These are phyloP conservation scores for Plasmodium inui DNA, from an alignment of 169 alveolate species.

Conservation along the genomic window DNA sequence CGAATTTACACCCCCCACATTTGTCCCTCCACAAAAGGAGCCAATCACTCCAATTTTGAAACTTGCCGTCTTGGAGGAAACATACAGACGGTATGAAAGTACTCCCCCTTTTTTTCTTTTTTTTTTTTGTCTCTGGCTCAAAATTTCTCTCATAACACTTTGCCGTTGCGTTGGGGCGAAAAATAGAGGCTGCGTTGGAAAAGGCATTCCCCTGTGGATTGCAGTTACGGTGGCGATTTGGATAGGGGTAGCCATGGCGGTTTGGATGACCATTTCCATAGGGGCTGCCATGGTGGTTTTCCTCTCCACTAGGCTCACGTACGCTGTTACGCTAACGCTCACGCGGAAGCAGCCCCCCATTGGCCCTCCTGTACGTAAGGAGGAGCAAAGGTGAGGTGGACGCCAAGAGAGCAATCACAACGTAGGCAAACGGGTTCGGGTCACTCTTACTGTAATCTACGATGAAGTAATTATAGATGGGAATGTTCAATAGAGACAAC, in stretches of 20 bases:
- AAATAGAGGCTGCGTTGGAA: neutral
- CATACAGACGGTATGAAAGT: neutral
- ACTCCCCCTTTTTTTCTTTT: neutral
- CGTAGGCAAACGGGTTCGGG: slow-evolving; percentile 52
- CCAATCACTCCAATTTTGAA: neutral
- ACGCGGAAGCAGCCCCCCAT: neutral
- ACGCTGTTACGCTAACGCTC: neutral
- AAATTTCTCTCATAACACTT: neutral
- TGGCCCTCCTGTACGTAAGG: slow-evolving; percentile 6
- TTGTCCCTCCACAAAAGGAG: neutral
- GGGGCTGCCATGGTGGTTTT: too few species aligned
- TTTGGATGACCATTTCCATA: too few species aligned
- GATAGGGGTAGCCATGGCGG: too few species aligned
- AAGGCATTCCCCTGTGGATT: neutral
- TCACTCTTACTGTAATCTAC: slow-evolving; percentile 35
- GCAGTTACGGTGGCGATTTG: neutral
- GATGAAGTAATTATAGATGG: slow-evolving; percentile 71
- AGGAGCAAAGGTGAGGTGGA: slow-evolving; percentile 42
- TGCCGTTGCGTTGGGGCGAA: neutral
- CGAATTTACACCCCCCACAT: neutral
- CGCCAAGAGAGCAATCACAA: slow-evolving; percentile 35
- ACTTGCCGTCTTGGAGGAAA: neutral
- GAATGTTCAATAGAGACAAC: slow-evolving; percentile 77
- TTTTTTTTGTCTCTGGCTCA: neutral
- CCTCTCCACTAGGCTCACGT: neutral